phyloP scores from a whole-genome alignment of 495 filamentous ascomycete genomes.

The Cryomyces minteri region DNA sequence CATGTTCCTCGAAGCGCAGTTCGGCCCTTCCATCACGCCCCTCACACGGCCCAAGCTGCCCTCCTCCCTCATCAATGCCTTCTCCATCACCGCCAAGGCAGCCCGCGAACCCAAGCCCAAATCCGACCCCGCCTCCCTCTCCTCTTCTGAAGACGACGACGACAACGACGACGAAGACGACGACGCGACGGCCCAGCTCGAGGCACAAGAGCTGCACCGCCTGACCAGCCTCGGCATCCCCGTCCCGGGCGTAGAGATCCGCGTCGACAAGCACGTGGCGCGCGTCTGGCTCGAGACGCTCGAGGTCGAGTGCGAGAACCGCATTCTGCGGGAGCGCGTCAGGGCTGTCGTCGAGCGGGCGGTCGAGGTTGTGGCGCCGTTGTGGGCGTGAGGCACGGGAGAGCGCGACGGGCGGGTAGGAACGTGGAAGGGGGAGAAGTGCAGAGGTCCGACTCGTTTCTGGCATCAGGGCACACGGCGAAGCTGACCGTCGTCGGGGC shows the following conservation, averaged over 20 bases:
- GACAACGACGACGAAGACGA: conserved; percentile 12
- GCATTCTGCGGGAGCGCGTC: conserved; percentile 59
- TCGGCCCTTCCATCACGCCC: conserved; percentile 57
- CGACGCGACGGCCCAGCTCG: conserved; percentile 24
- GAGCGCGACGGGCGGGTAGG: too few species aligned
- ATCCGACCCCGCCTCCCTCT: conserved; percentile 2
- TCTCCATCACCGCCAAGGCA: background rate
- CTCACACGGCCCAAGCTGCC: conserved; percentile 43
- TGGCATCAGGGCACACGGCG: too few species aligned
- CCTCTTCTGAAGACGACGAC: conserved; percentile 13
- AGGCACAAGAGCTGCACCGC: conserved; percentile 41
- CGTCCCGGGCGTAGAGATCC: conserved; percentile 73
- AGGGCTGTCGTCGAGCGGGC: conserved; percentile 78
- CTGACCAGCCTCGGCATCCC: conserved; percentile 68
- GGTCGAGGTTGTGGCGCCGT: conserved; percentile 71
- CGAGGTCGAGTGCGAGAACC: conserved; percentile 67
- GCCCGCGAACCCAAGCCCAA: conserved; percentile 2
- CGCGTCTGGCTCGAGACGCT: conserved; percentile 81
- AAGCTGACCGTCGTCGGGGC: too few species aligned
- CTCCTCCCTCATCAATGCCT: conserved; percentile 9
- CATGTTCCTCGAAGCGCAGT: conserved; percentile 95
- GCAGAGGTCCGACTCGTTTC: too few species aligned
- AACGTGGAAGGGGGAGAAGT: too few species aligned
- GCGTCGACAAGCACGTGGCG: conserved; percentile 73
- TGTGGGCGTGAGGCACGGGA: conserved; percentile 28